Evolutionary conservation across 2,329 filamentous ascomycete genomes (phyloP), one percentile per base, ranked within the genome.

Genomic region (Aspergillus ruber): DNA sequence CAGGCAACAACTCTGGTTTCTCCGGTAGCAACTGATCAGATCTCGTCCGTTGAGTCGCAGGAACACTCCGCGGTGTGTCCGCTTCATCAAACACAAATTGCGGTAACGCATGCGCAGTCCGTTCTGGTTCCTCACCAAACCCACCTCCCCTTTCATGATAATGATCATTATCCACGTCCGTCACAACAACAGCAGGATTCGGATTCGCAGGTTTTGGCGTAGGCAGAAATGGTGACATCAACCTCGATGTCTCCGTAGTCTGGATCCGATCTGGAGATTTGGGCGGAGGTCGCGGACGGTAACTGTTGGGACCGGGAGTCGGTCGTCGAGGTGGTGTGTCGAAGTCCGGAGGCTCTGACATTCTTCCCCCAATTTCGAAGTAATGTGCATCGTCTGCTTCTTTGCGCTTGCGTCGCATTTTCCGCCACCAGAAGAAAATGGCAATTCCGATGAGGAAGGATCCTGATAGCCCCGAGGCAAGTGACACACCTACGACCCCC

Each of bases 361-460:
- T 69, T 9, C 55, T 47, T 2, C 67, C 68, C 21, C 67, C 68
- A 49, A 69, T 70, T 44, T 71, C 68, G 42, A 69, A 71, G 36
- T 49, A 56, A 36, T 66, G 53, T 5, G 50, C 47, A 29, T 53
- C 29, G n/a, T 53, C 49, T 6, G 50, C 46, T 33, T 53, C 32
- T 20, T 53, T 49, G 6, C 57, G 52, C 18, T 51, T 60, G 13
- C 58, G 57, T 46, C 57, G 61, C 44, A 61, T 56, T 49, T 53
- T 61, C 27, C 61, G 58, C 42, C 61, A 58, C 38, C 59, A 63
- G 45, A 63, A 61, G 29, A 67, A 61, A 7, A 69, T 53, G 5
- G 61, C 54, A 9, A 67, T 57, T 0, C 58, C 61, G 8, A 68
- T 51, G 15, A 69, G 54, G 45, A 68, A 65, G n/a, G 59, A 58